Base-by-base conservation (phyloP, 106 monocot genomes). In the Allium sativum region DNA sequence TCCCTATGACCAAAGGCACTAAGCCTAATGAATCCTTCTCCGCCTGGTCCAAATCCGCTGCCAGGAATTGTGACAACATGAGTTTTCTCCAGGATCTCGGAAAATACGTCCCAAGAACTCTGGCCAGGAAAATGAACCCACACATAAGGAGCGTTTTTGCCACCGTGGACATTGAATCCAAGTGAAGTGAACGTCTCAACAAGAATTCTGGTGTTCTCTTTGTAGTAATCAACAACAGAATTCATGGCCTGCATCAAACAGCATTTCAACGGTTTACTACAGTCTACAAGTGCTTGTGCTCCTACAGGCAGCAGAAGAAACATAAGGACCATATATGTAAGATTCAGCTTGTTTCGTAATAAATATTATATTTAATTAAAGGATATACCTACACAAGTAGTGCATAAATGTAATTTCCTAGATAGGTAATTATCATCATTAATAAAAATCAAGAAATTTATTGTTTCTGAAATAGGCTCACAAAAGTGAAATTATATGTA, bases 31-130 rank as follows among this genome's bases (percentile, higher is more conserved):
- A 95, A 95, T 10, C 94, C 94, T 73, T 95, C 94, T 9, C 94
- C 94, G 1, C 81, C 86, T 0, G 94, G 90, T 41, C 94, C 90
- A 62, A 95, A 95, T 18, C 94, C 94, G 45, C 94, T 90, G n/a
- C 94, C 94, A 6, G 94, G 94, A 11, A 90, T 95, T 15, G 90
- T 95, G 8, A 95, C 94, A 54, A 95, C n/a, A 44, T 95, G 76
- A 3, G 87, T 76, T 62, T 90, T 95, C 78, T 95, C 90, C n/a
- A 95, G 79, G 48, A 90, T 90, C 81, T 95, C 95, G 0, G 90
- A 81, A 41, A 95, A 95, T 21, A 90, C 90, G 42, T 95, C 95
- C 95, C 90, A 95, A 3, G 95, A 95, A 65, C 79, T 90, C 51
- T 83, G 57, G 3, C 75, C 90, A 1, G 95, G 95, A 45, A 95